These are phyloP conservation scores for Sordariomycetes sp. DNA, from an alignment of 2,329 filamentous ascomycete species.

Conservation along the genomic window DNA sequence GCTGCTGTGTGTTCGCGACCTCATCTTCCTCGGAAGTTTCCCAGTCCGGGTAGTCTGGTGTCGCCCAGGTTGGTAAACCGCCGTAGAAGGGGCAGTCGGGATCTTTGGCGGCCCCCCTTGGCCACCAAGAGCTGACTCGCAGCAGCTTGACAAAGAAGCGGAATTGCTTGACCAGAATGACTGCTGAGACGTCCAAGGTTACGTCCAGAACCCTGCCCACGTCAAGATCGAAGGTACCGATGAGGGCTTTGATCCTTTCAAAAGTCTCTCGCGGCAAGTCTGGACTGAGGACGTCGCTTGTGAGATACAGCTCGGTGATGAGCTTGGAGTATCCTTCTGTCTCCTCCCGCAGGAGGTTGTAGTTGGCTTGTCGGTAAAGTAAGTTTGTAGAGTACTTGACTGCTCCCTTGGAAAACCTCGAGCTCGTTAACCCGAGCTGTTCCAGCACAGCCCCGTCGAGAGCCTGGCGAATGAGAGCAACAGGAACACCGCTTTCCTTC, in stretches of 20 bases:
- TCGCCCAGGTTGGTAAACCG: slow-evolving; percentile 78
- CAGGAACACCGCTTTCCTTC: slow-evolving; percentile 61
- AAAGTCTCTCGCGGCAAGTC: slow-evolving; percentile 79
- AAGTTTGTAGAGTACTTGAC: slow-evolving; percentile 89
- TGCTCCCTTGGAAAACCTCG: slow-evolving; percentile 74
- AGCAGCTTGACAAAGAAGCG: slow-evolving; percentile 93
- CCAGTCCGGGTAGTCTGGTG: slow-evolving; percentile 60
- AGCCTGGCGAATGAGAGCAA: slow-evolving; percentile 65
- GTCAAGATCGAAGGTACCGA: slow-evolving; percentile 94
- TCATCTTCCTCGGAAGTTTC: slow-evolving; percentile 61
- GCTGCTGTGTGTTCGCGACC: slow-evolving; percentile 42
- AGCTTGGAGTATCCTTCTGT: slow-evolving; percentile 96
- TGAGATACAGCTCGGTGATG: slow-evolving; percentile 90
- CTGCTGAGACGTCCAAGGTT: slow-evolving; percentile 88
- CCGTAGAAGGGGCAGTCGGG: slow-evolving; percentile 38
- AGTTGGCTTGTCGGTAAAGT: slow-evolving; percentile 92
- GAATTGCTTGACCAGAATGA: slow-evolving; percentile 84
- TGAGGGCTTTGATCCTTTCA: slow-evolving; percentile 84
- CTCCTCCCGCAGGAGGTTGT: slow-evolving; percentile 91
- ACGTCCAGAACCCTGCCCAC: slow-evolving; percentile 92
- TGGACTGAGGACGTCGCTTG: slow-evolving; percentile 63
- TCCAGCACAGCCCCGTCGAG: slow-evolving; percentile 74
- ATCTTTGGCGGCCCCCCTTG: slow-evolving; percentile 46
- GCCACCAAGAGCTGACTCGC: slow-evolving; percentile 94
- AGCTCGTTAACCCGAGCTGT: slow-evolving; percentile 69